Conservation (phyloP, 306 rosid species). For the Cyclanthera cordifolia region DNA sequence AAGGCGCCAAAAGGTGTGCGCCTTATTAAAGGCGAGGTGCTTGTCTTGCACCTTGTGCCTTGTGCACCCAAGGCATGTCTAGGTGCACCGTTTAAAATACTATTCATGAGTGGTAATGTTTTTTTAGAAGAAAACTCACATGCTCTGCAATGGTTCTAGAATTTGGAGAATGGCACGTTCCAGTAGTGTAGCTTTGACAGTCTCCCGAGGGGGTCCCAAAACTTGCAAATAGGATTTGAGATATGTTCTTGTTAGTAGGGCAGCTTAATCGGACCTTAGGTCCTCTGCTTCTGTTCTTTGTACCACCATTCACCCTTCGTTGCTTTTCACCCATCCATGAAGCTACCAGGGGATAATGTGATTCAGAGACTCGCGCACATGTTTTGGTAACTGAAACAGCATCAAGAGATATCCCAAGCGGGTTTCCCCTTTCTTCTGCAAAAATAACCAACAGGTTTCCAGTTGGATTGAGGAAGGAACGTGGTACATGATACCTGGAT, state of each 20-base stretch:
- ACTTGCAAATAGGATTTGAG: conserved; percentile 35
- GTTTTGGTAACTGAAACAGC: conserved; percentile 16
- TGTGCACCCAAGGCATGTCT: too few species aligned
- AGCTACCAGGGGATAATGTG: conserved; percentile 24
- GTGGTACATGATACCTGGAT: conserved; percentile 73
- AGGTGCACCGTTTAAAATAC: too few species aligned
- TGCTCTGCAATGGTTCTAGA: conserved; percentile 23
- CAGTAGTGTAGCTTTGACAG: conserved; percentile 22
- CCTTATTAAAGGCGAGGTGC: too few species aligned
- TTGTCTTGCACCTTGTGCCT: too few species aligned
- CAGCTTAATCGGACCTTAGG: conserved; percentile 20
- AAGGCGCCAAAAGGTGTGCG: too few species aligned
- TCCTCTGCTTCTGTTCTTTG: background rate
- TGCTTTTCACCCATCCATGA: conserved; percentile 20
- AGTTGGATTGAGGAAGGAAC: conserved; percentile 51
- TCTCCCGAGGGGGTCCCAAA: conserved; percentile 39
- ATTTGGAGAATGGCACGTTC: conserved; percentile 28
- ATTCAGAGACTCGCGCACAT: conserved; percentile 29
- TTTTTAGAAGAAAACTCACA: conserved; percentile 17
- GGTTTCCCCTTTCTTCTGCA: conserved; percentile 68
- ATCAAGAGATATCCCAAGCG: conserved; percentile 33
- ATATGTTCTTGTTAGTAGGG: conserved; percentile 26
- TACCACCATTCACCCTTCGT: background rate
- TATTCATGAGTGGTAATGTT: too few species aligned
- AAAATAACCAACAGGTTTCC: conserved; percentile 52